phyloP scores from a whole-genome alignment of 1,284 basidiomycete genomes.

The Baeospora myosura region DNA sequence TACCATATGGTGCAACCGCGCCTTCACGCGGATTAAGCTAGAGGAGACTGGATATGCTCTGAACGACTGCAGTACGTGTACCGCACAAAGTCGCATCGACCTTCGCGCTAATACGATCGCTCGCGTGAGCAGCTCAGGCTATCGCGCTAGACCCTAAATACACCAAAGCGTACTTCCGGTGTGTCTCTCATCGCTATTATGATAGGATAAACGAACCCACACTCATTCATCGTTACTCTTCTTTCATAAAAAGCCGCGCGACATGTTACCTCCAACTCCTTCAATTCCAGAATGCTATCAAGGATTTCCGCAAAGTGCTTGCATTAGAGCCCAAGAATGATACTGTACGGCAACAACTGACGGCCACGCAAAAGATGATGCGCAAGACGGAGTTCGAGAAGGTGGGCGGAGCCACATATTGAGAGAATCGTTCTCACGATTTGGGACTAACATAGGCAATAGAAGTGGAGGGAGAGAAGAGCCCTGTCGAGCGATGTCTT shows the following conservation, averaged over 20 bases:
- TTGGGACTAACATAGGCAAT: slow-evolving; percentile 56
- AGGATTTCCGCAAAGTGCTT: slow-evolving; percentile 84
- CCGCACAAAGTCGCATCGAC: not conserved
- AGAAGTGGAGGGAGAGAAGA: slow-evolving; percentile 81
- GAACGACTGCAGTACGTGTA: slow-evolving; percentile 61
- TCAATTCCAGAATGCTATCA: slow-evolving; percentile 75
- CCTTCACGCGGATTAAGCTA: slow-evolving; percentile 70
- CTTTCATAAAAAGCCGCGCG: slow-evolving; percentile 55
- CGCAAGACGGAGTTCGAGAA: slow-evolving; percentile 86
- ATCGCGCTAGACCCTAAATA: slow-evolving; percentile 87
- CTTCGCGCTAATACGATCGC: not conserved
- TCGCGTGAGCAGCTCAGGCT: slow-evolving; percentile 57
- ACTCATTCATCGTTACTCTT: not conserved
- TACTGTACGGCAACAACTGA: slow-evolving; percentile 73
- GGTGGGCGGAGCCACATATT: slow-evolving; percentile 30
- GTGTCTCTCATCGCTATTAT: slow-evolving; percentile 4
- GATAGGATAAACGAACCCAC: not conserved
- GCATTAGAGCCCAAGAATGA: slow-evolving; percentile 86
- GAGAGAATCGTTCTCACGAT: not conserved
- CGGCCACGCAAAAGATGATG: slow-evolving; percentile 86
- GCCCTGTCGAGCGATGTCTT: slow-evolving; percentile 60
- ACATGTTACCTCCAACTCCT: slow-evolving; percentile 88
- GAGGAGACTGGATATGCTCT: slow-evolving; percentile 83
- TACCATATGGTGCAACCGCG: slow-evolving; percentile 76
- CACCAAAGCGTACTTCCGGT: slow-evolving; percentile 87